Percentiles rank a stretch among this genome's conserved stretches.
phyloP scores from a whole-genome alignment of 139 green algal species.

The Chlorella sp. region DNA sequence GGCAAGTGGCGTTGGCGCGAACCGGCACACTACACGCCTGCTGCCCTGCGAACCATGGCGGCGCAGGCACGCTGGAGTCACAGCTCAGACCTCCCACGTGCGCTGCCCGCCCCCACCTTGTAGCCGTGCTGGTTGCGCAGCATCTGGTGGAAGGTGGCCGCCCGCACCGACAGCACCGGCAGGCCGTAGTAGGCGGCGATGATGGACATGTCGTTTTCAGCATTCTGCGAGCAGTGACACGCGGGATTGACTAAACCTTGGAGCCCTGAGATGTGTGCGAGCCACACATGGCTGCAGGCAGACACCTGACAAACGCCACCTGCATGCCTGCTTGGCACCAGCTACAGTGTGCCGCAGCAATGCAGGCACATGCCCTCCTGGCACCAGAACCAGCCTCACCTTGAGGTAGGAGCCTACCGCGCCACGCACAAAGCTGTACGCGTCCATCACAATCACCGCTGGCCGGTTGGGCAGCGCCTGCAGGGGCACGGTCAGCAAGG shows the following conservation, averaged over 20 bases:
- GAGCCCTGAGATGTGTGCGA: no score
- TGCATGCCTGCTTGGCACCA: no score
- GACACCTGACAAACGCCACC: no score
- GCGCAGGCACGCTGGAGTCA: no score
- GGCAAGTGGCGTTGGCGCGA: not conserved
- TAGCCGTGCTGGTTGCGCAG: slow-evolving; percentile 30
- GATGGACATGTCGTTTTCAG: slow-evolving; percentile 36
- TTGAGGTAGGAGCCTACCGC: slow-evolving; percentile 31
- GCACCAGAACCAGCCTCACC: not conserved
- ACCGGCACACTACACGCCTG: not conserved
- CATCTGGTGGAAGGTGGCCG: slow-evolving; percentile 32
- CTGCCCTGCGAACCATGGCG: no score
- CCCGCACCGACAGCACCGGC: slow-evolving; percentile 27
- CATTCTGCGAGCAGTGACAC: not conserved
- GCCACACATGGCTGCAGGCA: no score
- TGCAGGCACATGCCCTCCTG: no score
- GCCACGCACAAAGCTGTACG: slow-evolving; percentile 27
- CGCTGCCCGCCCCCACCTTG: no score
- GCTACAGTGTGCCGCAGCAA: no score
- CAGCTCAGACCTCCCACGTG: no score
- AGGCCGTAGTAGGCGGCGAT: slow-evolving; percentile 39
- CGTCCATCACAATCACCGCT: slow-evolving; percentile 10
- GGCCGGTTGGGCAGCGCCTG: slow-evolving; percentile 32
- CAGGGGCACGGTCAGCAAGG: not conserved
- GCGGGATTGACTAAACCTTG: no score